phyloP scores from a whole-genome alignment of 2,329 filamentous ascomycete genomes.

The Lecanoromycetidae sp. region DNA sequence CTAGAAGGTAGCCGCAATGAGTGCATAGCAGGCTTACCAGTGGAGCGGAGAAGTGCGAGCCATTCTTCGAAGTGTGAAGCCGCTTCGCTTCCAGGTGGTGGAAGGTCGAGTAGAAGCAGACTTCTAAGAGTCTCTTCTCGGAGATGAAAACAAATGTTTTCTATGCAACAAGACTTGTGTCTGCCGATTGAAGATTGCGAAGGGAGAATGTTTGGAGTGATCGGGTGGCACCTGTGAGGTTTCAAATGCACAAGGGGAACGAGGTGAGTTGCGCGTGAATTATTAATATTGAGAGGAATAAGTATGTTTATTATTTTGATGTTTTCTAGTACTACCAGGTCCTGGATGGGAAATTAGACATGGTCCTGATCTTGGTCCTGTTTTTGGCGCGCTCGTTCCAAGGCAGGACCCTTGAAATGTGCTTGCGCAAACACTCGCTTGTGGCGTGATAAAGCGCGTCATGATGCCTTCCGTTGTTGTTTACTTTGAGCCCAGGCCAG shows the following conservation, averaged over 20 bases:
- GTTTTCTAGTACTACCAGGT: too few relatives aligned
- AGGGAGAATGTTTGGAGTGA: too few relatives aligned
- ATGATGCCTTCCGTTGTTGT: too few relatives aligned
- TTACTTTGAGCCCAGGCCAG: too few relatives aligned
- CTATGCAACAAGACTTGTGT: too few relatives aligned
- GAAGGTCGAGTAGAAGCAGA: neutral
- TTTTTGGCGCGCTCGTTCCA: neutral
- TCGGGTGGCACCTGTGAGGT: too few relatives aligned
- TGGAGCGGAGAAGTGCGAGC: slow-evolving; percentile 10
- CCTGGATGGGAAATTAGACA: too few relatives aligned
- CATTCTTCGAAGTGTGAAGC: neutral
- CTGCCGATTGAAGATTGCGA: too few relatives aligned
- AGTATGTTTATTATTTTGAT: neutral
- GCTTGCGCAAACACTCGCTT: neutral
- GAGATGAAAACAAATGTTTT: neutral
- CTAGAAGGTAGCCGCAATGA: neutral
- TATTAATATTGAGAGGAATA: too few relatives aligned
- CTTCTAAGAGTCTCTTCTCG: neutral
- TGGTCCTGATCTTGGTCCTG: neutral
- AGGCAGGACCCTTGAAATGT: neutral
- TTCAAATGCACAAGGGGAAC: too few relatives aligned
- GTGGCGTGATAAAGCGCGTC: too few relatives aligned
- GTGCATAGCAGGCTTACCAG: neutral
- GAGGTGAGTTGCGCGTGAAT: too few relatives aligned
- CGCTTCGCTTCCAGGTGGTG: neutral